Base-by-base conservation (phyloP, 495 filamentous ascomycete species). In the Penicillium cinerascens region DNA sequence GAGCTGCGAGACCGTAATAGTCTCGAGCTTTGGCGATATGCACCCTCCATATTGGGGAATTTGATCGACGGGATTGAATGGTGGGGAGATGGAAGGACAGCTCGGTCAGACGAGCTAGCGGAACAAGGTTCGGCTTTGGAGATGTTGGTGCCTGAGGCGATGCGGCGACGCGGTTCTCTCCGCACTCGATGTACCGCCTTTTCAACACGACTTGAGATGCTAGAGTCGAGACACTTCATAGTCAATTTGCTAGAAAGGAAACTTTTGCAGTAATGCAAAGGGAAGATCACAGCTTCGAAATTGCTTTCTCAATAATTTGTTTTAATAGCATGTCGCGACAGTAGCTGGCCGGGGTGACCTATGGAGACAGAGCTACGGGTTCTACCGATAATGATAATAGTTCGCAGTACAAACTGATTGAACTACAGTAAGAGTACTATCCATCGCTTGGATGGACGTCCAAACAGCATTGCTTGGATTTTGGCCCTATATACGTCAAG, bases 1-100 rank as follows among this genome's bases (percentile, higher is more conserved):
- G 60, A 43, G 40, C 56, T 52, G 29, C 63, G 57, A 50, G 66
- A 64, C 60, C 59, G 68, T 27, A 75, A 54, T 36, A 75, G 67
- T 56, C 67, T 66, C 53, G 64, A 58, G 15, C 68, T 58, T 50
- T 73, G 71, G 45, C 68, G 65, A 57, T 68, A 66, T 55, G 64
- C 66, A 50, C 69, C 60, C 49, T 75, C 71, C 74, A 77, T 77
- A n/a, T 47, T 73, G 46, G 36, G 20, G 17, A n/a, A 29, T 47
- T 22, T 15, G 29, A 37, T 16, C 13, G 42, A 26, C 16, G 15
- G n/a, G 22, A 22, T 36, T 35, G n/a, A 27, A 25, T 29, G 49
- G 11, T 49, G 39, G 44, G 47, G 36, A 61, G 60, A 29, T 54
- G 55, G 48, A 54, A 38, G 45, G 44, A 45, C 27, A 52, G 44